Percentiles rank a stretch among this genome's conserved stretches.
phyloP scores from a whole-genome alignment of 805 yeast species.

The Candida khao-thaluensis region DNA sequence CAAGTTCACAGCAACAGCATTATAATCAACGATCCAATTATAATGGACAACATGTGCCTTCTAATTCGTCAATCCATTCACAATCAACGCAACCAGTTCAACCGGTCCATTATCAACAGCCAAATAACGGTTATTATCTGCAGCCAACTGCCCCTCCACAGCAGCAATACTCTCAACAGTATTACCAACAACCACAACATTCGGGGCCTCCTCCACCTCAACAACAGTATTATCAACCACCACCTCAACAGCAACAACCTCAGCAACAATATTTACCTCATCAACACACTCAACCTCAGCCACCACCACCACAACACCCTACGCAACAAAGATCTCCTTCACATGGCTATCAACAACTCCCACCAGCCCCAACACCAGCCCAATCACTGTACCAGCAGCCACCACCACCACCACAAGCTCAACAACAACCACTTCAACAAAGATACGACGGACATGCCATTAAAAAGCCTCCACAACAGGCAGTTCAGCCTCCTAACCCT shows the following conservation, averaged over 20 bases:
- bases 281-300: slow-evolving; percentile 7
- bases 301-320: slow-evolving; percentile 4
- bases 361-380: slow-evolving; percentile 22
- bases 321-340: slow-evolving; percentile 2
- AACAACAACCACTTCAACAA: slow-evolving; percentile 13
- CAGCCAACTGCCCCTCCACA: slow-evolving; percentile 11
- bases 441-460: slow-evolving; percentile 15
- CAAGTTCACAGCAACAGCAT: slow-evolving; percentile 14
- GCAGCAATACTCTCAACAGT: slow-evolving; percentile 16
- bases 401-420: slow-evolving; percentile 12
- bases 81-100: slow-evolving; percentile 7
- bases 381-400: slow-evolving; percentile 11
- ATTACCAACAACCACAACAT: slow-evolving; percentile 19
- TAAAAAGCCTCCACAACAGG: slow-evolving; percentile 18
- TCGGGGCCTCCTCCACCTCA: slow-evolving; percentile 18
- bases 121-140: slow-evolving; percentile 1
- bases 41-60: slow-evolving; percentile 9
- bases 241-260: slow-evolving; percentile 15
- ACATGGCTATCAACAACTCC: slow-evolving; percentile 14
- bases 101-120: slow-evolving; percentile 9
- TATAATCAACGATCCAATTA: slow-evolving; percentile 5
- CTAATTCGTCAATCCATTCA: background rate
- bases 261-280: slow-evolving; percentile 10
- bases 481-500: slow-evolving; percentile 11
- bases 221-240: slow-evolving; percentile 14